These are phyloP conservation scores for Wickerhamomyces queroliae DNA, from an alignment of 805 yeast genomes.

Conservation along the genomic window DNA sequence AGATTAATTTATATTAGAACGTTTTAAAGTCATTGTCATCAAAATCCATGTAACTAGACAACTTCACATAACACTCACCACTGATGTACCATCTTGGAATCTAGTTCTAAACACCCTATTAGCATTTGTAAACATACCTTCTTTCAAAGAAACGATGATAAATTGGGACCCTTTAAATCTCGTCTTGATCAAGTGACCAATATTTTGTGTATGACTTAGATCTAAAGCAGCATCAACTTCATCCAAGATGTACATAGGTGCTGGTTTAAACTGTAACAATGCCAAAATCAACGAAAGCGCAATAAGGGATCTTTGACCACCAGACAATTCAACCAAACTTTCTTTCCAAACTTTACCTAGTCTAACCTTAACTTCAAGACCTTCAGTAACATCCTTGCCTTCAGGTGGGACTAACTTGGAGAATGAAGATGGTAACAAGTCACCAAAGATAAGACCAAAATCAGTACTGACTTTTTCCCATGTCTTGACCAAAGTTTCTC, in stretches of 20 bases:
- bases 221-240: constrained; percentile 99
- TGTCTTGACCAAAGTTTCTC: constrained; percentile 75
- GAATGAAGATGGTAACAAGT: constrained; percentile 81
- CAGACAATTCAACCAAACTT: constrained; percentile 88
- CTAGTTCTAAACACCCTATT: constrained; percentile 89
- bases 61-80: constrained; percentile 65
- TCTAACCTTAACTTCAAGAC: constrained; percentile 84
- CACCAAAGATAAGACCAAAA: constrained; percentile 86
- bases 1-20: background rate
- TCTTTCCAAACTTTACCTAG: constrained; percentile 95
- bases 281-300: constrained; percentile 93
- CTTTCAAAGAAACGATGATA: constrained; percentile 93
- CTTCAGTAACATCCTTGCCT: constrained; percentile 78
- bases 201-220: constrained; percentile 93
- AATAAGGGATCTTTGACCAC: constrained; percentile 94
- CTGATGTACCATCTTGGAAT: constrained; percentile 95
- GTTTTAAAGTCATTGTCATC: background rate
- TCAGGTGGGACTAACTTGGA: constrained; percentile 84
- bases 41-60: too few species aligned
- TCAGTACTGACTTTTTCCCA: constrained; percentile 84
- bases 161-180: constrained; percentile 94
- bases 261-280: constrained; percentile 89
- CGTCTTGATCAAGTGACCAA: constrained; percentile 93
- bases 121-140: constrained; percentile 97
- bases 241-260: constrained; percentile 96